phyloP scores from a whole-genome alignment of 177 flowering plant species.

The Telopea speciosissima region DNA sequence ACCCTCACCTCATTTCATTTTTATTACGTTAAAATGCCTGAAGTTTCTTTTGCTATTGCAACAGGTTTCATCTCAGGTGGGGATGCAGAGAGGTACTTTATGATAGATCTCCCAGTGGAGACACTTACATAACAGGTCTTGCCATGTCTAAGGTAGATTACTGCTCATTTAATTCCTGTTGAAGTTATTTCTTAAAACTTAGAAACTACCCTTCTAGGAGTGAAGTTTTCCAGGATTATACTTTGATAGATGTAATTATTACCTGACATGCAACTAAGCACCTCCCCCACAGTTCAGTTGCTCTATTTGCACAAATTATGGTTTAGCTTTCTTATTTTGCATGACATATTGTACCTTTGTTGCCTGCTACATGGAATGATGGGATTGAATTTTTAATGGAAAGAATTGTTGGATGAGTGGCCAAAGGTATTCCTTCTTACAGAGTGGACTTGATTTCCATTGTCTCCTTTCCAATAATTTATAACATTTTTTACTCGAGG shows the following conservation, averaged over 20 bases:
- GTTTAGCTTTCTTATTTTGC: background rate
- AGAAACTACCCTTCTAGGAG: background rate
- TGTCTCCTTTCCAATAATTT: background rate
- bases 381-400: background rate
- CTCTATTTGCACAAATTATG: background rate
- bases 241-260: background rate
- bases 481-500: background rate
- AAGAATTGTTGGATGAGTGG: background rate
- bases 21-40: background rate
- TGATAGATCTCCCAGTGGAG: slow-evolving; percentile 65
- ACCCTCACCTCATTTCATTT: background rate
- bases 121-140: slow-evolving; percentile 64
- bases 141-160: slow-evolving; percentile 74
- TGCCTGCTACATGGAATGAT: background rate
- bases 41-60: slow-evolving; percentile 8
- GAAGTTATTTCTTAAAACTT: slow-evolving; percentile 1
- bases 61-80: slow-evolving; percentile 97
- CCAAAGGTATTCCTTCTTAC: background rate
- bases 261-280: background rate
- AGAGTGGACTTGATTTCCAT: background rate
- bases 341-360: background rate
- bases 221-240: background rate
- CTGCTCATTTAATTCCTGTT: slow-evolving; percentile 2
- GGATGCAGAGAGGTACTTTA: slow-evolving; percentile 90
- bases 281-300: background rate